Conservation (phyloP, 306 rosid genomes). For the Prunus salicina region DNA sequence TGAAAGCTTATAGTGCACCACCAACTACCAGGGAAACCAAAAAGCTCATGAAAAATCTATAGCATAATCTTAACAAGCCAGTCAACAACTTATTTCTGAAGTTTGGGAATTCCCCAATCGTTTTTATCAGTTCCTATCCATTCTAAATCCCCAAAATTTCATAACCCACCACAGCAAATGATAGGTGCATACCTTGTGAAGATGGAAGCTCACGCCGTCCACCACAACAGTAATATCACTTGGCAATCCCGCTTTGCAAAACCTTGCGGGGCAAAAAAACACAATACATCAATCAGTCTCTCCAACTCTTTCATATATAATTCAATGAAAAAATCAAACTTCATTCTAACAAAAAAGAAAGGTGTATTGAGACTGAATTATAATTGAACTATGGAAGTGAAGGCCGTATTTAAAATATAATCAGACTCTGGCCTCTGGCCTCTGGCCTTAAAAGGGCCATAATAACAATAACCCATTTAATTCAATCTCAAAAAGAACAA, state of each 20-base stretch:
- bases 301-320: neutral
- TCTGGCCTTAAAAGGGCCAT: neutral
- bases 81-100: neutral
- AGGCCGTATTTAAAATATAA: neutral
- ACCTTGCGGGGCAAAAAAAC: slow-evolving; percentile 43
- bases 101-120: neutral
- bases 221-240: slow-evolving; percentile 65
- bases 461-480: slow-evolving; percentile 7
- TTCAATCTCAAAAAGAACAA: neutral
- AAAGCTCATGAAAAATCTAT: neutral
- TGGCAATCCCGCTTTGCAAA: slow-evolving; percentile 62
- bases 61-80: neutral
- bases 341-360: neutral
- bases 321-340: neutral
- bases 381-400: neutral
- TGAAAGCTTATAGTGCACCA: neutral
- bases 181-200: slow-evolving; percentile 61
- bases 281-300: slow-evolving; percentile 13
- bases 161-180: neutral
- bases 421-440: neutral
- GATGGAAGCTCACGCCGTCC: slow-evolving; percentile 65
- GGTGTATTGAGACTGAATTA: neutral
- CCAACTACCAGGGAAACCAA: neutral
- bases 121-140: neutral
- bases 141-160: neutral